Percentiles rank a stretch among this genome's conserved stretches.
These are phyloP conservation scores for Stephania japonica DNA, from an alignment of 164 flowering plant genomes.

Conservation along the genomic window DNA sequence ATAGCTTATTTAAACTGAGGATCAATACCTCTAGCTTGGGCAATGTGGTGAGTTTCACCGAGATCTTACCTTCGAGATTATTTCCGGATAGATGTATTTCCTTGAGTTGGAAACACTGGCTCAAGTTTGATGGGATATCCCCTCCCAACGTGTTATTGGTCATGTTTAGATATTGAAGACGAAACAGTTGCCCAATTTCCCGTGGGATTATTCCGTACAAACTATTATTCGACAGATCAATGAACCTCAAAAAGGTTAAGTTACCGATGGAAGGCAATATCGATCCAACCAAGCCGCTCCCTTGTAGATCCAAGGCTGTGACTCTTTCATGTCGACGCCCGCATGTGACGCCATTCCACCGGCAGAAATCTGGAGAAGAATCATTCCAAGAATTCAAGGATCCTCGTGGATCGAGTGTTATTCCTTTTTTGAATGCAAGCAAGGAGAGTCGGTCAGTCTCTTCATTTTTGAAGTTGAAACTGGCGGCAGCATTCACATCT, in stretches of 20 bases:
- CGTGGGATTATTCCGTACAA: slow-evolving; percentile 26
- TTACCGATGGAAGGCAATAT: slow-evolving; percentile 27
- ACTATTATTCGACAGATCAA: slow-evolving; percentile 22
- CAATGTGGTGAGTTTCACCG: slow-evolving; percentile 16
- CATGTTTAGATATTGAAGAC: slow-evolving; percentile 12
- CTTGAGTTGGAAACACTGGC: slow-evolving; percentile 18
- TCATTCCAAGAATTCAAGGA: no score
- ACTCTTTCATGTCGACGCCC: slow-evolving; percentile 19
- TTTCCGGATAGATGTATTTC: slow-evolving; percentile 8
- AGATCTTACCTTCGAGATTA: slow-evolving; percentile 20
- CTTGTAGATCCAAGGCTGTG: slow-evolving; percentile 12
- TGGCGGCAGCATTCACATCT: no score
- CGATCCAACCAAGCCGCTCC: slow-evolving; percentile 15
- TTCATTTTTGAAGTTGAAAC: no score
- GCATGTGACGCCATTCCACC: slow-evolving; percentile 36
- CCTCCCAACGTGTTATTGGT: slow-evolving; percentile 17
- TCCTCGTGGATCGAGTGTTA: no score
- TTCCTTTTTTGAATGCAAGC: no score
- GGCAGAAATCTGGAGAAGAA: no score
- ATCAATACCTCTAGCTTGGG: slow-evolving; percentile 8
- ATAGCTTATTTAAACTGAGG: slow-evolving; percentile 18
- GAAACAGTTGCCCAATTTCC: slow-evolving; percentile 23
- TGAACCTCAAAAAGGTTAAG: slow-evolving; percentile 18
- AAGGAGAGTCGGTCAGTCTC: no score
- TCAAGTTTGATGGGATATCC: slow-evolving; percentile 25